phyloP scores from a whole-genome alignment of 208 protist genomes.

The Leishmania gerbilli region DNA sequence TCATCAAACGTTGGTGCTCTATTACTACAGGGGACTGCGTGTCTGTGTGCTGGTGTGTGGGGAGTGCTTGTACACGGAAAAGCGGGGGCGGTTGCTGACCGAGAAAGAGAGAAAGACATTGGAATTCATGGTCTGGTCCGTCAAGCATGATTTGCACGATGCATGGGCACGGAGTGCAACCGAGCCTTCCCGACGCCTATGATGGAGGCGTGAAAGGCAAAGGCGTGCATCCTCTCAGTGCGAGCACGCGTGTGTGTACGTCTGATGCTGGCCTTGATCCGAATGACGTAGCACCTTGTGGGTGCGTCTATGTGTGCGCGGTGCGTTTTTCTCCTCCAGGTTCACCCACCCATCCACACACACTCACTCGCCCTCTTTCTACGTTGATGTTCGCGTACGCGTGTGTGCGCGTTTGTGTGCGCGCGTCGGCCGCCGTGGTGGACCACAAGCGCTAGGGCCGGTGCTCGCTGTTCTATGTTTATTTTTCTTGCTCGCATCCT shows the following conservation, averaged over 20 bases:
- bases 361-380: neutral
- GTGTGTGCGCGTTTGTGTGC: neutral
- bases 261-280: neutral
- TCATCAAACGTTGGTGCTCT: neutral
- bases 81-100: neutral
- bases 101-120: neutral
- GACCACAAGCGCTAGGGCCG: neutral
- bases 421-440: neutral
- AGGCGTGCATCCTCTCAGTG: neutral
- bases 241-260: neutral
- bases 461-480: neutral
- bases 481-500: neutral
- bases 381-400: neutral
- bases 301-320: neutral
- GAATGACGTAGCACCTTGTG: neutral
- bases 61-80: neutral
- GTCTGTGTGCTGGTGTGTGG: neutral
- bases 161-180: neutral
- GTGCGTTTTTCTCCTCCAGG: neutral
- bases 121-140: neutral
- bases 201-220: neutral
- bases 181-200: neutral
- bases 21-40: neutral
- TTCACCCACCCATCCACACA: neutral
- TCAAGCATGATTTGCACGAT: neutral